Evolutionary conservation across 768 basidiomycete species (phyloP), one percentile per base, ranked within the genome.

Genomic region (Suillus occidentalis): DNA sequence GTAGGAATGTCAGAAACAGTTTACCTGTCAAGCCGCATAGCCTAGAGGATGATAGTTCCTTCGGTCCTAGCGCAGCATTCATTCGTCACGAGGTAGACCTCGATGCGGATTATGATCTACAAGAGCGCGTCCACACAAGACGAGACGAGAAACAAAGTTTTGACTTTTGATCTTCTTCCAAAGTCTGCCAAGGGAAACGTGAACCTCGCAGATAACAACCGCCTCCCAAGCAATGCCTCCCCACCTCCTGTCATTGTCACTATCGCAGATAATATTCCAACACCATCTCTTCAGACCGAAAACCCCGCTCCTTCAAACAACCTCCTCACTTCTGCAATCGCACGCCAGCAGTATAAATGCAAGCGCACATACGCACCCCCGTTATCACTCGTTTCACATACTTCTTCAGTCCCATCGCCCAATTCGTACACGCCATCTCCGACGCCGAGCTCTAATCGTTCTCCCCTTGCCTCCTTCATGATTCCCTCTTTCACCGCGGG

Each of bases 401-500:
- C 42, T 37, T 40, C 64, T 20, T 63, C 61, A 31, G 12, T 49
- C 18, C 57, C 13, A 25, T 57, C 31, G 4, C 45, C 56, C 16
- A 6, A 20, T 45, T 58, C 63, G 1, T 34, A 42, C 14, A 25
- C 63, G 4, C 22, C 22, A 4, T 6, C n/a, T 3, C 40, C 65
- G 10, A 49, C 47, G 0, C 37, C 60, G 6, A 37, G 58, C 60
- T 66, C 37, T 50, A 73, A 5, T 52, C 69, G n/a, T 39, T 59
- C 45, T 9, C 58, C 58, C 25, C 18, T 59, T 1, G 6, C 37
- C 6, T 42, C 58, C 18, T 59, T 59, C 40, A 59, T 71, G 40
- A 65, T 77, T 25, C 76, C 75, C 0, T 73, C 75, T 28, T 76
- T 77, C 42, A 77, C 73, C 31, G 68, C 69, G 22, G 75, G 73